These are phyloP conservation scores for Apiotrichum brassicae DNA, from an alignment of 1,284 basidiomycete species.

Conservation along the genomic window DNA sequence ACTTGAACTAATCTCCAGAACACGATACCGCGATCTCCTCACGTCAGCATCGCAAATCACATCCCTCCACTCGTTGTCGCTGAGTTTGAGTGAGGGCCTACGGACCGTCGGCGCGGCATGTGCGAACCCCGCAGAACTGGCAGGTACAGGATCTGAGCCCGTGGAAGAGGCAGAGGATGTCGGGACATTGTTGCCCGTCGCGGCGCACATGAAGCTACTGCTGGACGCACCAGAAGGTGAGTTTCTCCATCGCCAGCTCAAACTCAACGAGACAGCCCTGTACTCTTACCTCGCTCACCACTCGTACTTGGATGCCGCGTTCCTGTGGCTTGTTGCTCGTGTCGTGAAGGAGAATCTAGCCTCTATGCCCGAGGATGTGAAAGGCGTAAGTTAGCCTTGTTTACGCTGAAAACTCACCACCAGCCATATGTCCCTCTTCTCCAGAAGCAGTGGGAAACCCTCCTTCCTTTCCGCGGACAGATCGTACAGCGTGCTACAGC, in stretches of 20 bases:
- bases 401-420: neutral
- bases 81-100: slow-evolving; percentile 47
- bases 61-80: slow-evolving; percentile 50
- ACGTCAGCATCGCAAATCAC: slow-evolving; percentile 85
- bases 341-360: slow-evolving; percentile 54
- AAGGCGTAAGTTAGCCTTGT: slow-evolving; percentile 22
- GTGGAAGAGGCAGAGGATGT: slow-evolving; percentile 44
- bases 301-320: slow-evolving; percentile 70
- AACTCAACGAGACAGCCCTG: slow-evolving; percentile 44
- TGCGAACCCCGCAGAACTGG: slow-evolving; percentile 28
- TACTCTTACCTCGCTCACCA: slow-evolving; percentile 76
- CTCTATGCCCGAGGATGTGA: slow-evolving; percentile 29
- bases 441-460: slow-evolving; percentile 80
- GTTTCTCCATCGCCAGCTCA: neutral
- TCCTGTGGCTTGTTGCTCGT: slow-evolving; percentile 76
- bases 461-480: slow-evolving; percentile 73
- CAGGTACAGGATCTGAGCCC: slow-evolving; percentile 12
- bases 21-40: slow-evolving; percentile 87
- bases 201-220: slow-evolving; percentile 78
- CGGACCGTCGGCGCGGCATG: slow-evolving; percentile 34
- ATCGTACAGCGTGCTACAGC: slow-evolving; percentile 74
- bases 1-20: slow-evolving; percentile 54
- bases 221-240: slow-evolving; percentile 73
- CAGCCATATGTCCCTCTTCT: slow-evolving; percentile 59
- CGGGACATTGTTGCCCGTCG: slow-evolving; percentile 63